Evolutionary conservation across 768 basidiomycete species (phyloP).

Genomic region (Fistulinella prunicolor): DNA sequence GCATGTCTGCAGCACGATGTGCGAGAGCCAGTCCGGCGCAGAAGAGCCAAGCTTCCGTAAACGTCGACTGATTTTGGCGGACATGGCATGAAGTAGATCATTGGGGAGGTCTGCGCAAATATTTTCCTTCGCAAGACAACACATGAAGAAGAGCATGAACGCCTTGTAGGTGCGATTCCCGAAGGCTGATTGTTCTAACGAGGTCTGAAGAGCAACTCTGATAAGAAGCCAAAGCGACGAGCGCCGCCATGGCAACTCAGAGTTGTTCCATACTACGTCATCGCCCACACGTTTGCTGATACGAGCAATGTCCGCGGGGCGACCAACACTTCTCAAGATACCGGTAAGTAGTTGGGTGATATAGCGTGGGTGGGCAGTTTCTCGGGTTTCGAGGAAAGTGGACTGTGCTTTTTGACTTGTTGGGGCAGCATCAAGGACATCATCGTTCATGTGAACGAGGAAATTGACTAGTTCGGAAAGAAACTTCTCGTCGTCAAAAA

Average conservation of each 20-base stretch:
- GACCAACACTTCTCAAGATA: background rate
- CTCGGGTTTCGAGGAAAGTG: constrained; percentile 9
- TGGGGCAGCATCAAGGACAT: background rate
- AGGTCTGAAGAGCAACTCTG: background rate
- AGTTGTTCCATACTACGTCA: constrained; percentile 5
- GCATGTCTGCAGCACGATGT: background rate
- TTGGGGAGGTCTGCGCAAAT: background rate
- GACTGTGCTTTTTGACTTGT: constrained; percentile 5
- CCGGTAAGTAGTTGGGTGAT: background rate
- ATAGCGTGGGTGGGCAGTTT: background rate
- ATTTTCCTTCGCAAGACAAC: background rate
- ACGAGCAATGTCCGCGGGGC: constrained; percentile 8
- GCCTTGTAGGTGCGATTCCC: background rate
- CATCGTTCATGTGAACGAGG: background rate
- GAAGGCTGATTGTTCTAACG: background rate
- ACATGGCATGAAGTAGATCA: background rate
- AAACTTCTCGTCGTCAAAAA: constrained; percentile 30
- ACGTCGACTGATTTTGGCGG: background rate
- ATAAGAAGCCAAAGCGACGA: background rate
- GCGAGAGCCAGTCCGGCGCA: background rate
- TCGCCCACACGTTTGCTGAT: constrained; percentile 6
- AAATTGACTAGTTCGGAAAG: constrained; percentile 35
- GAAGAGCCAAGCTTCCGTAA: background rate
- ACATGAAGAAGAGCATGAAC: background rate
- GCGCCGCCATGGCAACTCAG: constrained; percentile 22